Base-by-base conservation (phyloP, 1,139 yeast species). In the Suhomyces wounanorum region DNA sequence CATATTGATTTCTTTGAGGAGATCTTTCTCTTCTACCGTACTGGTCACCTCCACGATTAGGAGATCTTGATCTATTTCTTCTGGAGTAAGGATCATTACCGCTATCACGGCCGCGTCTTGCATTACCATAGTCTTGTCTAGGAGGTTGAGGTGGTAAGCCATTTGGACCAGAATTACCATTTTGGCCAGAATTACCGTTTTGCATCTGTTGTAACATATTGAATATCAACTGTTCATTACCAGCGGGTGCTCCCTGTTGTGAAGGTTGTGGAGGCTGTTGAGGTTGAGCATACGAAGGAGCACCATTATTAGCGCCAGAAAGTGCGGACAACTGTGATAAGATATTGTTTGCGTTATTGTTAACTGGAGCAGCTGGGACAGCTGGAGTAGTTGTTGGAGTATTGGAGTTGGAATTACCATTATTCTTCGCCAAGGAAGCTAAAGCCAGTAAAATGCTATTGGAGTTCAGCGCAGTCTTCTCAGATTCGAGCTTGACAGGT, bases 401-500 rank as follows among this genome's bases (percentile, higher is more conserved):
- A 44, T 55, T 56, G 40, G 63, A 62, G 46, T 57, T 45, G 21
- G 45, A 43, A 21, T 23, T 60, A 30, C 73, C 66, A 52, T 66
- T 66, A 33, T 67, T 63, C 46, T 68, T 64, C 4, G 81, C 79
- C 54, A 83, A 72, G 10, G 85, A 79, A 23, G 87, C 87, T 52
- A 84, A 72, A n/a, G 87, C 86, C 73, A 79, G 83, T 60, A 84
- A 75, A 53, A 84, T 82, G 55, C 85, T 82, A 51, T 78, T 78
- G 16, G 88, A 81, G 61, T 82, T 84, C 52, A 73, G 64, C 7
- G 64, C 55, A 7, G 65, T 44, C 41, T 58, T 58, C 43, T 53
- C 56, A 31, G 64, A 49, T 14, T 61, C 51, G 9, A 62, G 55
- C 43, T 57, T 59, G 18, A 60, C 62, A 5, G 72, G 68, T 47